These are phyloP conservation scores for Backusella westeae DNA, from an alignment of 192 early-diverging fungal species.

Conservation along the genomic window DNA sequence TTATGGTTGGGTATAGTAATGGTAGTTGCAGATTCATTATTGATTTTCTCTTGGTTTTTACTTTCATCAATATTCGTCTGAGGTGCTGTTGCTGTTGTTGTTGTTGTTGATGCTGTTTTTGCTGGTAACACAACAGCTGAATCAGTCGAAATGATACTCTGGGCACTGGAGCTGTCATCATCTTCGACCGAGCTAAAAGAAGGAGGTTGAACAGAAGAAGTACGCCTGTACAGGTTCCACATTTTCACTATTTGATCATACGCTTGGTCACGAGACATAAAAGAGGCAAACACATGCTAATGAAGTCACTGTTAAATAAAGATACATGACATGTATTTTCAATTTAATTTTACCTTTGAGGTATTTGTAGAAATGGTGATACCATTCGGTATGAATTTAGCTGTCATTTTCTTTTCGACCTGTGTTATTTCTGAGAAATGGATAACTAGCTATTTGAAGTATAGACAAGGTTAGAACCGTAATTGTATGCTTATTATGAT, in stretches of 20 bases:
- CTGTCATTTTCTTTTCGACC: conserved; percentile 84
- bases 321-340: not conserved
- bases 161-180: not conserved
- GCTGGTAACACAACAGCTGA: not conserved
- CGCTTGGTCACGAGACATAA: conserved; percentile 78
- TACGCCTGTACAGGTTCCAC: conserved; percentile 41
- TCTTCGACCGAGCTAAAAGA: not conserved
- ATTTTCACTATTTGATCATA: conserved; percentile 69
- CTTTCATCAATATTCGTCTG: not conserved
- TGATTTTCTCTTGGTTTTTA: not conserved
- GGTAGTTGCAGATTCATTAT: not conserved
- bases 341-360: conserved; percentile 42
- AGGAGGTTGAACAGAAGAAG: conserved; percentile 4
- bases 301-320: not conserved
- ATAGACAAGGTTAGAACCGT: not conserved
- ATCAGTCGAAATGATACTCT: not conserved
- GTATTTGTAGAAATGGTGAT: conserved; percentile 73
- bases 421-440: conserved; percentile 73
- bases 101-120: too few relatives aligned
- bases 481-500: not conserved
- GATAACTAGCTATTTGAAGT: conserved; percentile 53
- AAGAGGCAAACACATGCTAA: conserved; percentile 80
- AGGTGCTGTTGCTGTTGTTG: not conserved
- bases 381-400: conserved; percentile 86
- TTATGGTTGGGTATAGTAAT: conserved; percentile 1